These are phyloP conservation scores for Periconia digitata DNA, from an alignment of 2,329 filamentous ascomycete genomes.

Conservation along the genomic window DNA sequence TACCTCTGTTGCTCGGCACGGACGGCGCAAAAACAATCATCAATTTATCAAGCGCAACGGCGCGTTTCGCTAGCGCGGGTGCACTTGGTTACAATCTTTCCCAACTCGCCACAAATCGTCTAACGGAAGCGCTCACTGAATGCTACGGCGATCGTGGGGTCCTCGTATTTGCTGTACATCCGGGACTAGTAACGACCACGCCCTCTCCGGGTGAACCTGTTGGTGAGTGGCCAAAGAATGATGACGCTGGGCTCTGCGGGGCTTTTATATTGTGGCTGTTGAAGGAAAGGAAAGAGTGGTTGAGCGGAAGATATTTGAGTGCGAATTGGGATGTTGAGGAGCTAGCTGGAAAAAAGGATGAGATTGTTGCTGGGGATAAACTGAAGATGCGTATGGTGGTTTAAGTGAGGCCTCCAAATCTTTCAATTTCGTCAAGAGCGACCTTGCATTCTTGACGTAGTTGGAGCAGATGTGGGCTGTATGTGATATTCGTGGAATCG, in stretches of 20 bases:
- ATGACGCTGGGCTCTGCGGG: constrained; percentile 33
- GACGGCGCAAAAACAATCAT: constrained; percentile 27
- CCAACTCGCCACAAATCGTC: constrained; percentile 30
- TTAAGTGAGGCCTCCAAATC: not conserved
- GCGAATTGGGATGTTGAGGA: constrained; percentile 37
- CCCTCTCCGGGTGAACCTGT: constrained; percentile 23
- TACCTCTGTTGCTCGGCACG: constrained; percentile 27
- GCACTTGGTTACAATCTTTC: constrained; percentile 26
- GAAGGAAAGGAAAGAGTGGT: constrained; percentile 31
- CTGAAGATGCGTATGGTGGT: constrained; percentile 17
- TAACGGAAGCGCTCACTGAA: constrained; percentile 28
- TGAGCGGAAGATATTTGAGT: constrained; percentile 30
- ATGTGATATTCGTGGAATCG: too few species aligned
- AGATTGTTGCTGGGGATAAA: constrained; percentile 26
- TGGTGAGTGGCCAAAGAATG: constrained; percentile 22
- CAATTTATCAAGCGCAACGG: constrained; percentile 26
- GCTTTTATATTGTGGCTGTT: constrained; percentile 36
- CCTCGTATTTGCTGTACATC: constrained; percentile 29
- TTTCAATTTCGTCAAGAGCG: too few species aligned
- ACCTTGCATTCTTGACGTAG: too few species aligned
- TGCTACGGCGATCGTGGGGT: constrained; percentile 23
- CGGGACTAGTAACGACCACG: constrained; percentile 34
- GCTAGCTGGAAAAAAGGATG: constrained; percentile 19
- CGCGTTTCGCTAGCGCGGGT: constrained; percentile 42
- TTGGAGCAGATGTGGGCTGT: too few species aligned